These are phyloP conservation scores for Trypanosoma boissoni DNA, from an alignment of 208 protist species.

Conservation along the genomic window DNA sequence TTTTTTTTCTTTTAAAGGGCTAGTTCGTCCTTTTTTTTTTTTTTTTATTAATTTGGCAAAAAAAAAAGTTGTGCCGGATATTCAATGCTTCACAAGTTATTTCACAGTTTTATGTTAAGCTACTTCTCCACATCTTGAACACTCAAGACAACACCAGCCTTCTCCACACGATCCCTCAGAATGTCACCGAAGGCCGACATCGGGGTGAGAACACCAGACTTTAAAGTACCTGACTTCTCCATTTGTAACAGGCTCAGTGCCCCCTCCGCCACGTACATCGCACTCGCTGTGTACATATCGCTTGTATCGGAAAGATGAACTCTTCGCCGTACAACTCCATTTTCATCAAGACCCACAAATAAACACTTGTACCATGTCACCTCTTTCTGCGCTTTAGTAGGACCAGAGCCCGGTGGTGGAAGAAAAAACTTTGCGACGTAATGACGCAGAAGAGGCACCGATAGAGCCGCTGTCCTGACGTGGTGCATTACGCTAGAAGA, in stretches of 20 bases:
- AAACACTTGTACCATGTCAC: conserved; percentile 40
- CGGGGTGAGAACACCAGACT: conserved; percentile 66
- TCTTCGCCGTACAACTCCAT: conserved; percentile 26
- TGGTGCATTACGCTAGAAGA: conserved; percentile 25
- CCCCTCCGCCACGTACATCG: conserved; percentile 55
- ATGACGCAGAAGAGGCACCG: conserved; percentile 41
- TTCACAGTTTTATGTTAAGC: too few species aligned
- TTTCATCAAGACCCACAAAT: conserved; percentile 49
- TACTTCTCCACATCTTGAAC: conserved; percentile 4
- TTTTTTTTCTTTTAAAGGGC: too few species aligned
- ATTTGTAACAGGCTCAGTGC: conserved; percentile 45
- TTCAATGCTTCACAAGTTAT: too few species aligned
- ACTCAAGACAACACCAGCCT: conserved; percentile 34
- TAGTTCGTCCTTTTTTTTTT: too few species aligned
- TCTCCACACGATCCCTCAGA: conserved; percentile 35
- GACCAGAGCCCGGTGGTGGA: conserved; percentile 36
- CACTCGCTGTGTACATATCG: conserved; percentile 76
- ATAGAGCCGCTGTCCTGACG: conserved; percentile 20
- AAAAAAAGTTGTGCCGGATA: too few species aligned
- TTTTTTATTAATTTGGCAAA: too few species aligned
- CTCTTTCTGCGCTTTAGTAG: conserved; percentile 39
- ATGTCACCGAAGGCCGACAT: conserved; percentile 59
- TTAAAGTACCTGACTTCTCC: conserved; percentile 34
- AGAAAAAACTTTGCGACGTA: conserved; percentile 34
- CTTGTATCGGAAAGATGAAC: conserved; percentile 34